Base-by-base conservation (phyloP, 2,329 filamentous ascomycete species). In the Venturia aucupariae region DNA sequence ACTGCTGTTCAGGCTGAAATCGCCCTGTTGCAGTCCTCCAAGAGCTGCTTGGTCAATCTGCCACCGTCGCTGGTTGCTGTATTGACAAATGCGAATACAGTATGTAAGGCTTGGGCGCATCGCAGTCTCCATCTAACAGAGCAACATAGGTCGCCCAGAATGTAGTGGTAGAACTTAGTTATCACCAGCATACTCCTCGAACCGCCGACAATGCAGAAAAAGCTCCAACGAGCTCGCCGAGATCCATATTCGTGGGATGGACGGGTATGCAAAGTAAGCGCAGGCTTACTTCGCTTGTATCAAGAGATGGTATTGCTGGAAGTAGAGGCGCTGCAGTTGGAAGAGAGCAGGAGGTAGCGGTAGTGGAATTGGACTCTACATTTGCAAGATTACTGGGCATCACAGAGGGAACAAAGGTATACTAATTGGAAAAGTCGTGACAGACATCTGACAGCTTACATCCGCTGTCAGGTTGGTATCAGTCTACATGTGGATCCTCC, bases 191-290 rank as follows among this genome's bases (percentile, higher is more conserved):
- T 51, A 74, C 81, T 48, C 78, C 82, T 27, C 74, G 83, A 15
- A 41, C 48, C n/a, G 15, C 42, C 17, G 70, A 70, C 54, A 69
- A 72, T 17, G 76, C 77, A 63, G 65, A 70, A 13, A 74, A 75
- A 66, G 75, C 70, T 48, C 73, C 80, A 64, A 71, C 75, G 64
- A 73, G 77, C 64, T 71, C 71, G 63, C 84, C 86, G 69, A 84
- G 83, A 71, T 95, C 90, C 60, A 82, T 95, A 70, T 99, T 89
- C 74, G 82, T 96, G 66, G 94, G 94, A 74, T 99, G 94, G 94
- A 97, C 94, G 13, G 94, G 94, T 70, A 95, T 99, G 90, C 89
- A 92, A 68, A 97, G 92, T 80, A 95, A 92, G 81, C 86, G 90
- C 72, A 89, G 86, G 74, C 79, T 89, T 69, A 85, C 87, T 15